phyloP scores from a whole-genome alignment of 2,329 filamentous ascomycete genomes.

The Tolypocladium amazonense region DNA sequence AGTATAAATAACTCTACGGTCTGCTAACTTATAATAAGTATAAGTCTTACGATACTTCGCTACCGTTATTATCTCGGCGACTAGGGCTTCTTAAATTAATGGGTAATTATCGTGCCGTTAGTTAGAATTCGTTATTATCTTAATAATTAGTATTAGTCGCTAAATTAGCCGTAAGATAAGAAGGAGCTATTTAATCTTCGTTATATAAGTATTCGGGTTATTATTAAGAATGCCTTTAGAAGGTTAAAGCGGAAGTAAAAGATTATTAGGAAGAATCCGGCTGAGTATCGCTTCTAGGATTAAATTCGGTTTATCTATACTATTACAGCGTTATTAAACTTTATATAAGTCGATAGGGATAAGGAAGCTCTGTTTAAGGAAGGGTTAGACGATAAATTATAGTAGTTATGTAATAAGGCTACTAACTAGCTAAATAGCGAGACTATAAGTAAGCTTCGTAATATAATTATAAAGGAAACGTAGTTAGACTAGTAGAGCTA shows the following conservation, averaged over 20 bases:
- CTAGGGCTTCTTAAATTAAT: background rate
- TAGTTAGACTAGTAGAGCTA: background rate
- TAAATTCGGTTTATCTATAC: background rate
- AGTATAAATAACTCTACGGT: background rate
- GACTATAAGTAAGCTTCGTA: background rate
- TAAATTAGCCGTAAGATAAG: background rate
- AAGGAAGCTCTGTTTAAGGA: background rate
- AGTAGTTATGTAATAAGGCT: background rate
- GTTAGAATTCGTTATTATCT: background rate
- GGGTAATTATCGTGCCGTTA: background rate
- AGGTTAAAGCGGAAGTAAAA: background rate
- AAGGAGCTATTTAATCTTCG: background rate
- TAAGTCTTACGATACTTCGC: background rate
- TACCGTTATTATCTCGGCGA: background rate
- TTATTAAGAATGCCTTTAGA: background rate
- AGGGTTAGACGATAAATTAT: background rate
- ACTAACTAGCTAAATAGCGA: background rate
- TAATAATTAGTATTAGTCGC: background rate
- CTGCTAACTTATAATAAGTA: background rate
- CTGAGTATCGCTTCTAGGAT: background rate
- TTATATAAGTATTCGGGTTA: background rate
- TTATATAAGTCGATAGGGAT: background rate
- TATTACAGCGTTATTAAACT: background rate
- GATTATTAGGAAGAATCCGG: background rate
- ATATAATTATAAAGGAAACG: background rate